phyloP scores from a whole-genome alignment of 1,139 yeast species.

The Yamadazyma buinensis region DNA sequence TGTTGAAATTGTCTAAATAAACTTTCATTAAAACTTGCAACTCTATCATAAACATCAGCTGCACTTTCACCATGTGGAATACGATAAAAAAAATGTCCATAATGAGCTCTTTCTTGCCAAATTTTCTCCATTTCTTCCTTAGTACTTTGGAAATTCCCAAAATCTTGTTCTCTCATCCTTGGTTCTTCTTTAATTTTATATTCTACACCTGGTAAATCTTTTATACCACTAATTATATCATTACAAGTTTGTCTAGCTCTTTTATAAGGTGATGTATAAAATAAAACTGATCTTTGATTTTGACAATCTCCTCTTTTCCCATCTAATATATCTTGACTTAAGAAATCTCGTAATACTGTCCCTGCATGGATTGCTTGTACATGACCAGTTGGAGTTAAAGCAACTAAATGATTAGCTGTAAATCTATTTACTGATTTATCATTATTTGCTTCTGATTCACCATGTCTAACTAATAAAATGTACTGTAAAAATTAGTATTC shows the following conservation, averaged over 20 bases:
- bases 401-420: constrained; percentile 75
- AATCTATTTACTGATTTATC: constrained; percentile 75
- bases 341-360: constrained; percentile 44
- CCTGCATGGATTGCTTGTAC: constrained; percentile 72
- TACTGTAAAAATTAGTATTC: constrained; percentile 43
- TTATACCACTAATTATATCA: constrained; percentile 59
- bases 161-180: constrained; percentile 88
- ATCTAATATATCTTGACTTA: constrained; percentile 47
- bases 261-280: constrained; percentile 80
- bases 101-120: constrained; percentile 79
- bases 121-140: constrained; percentile 73
- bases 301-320: constrained; percentile 6
- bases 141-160: constrained; percentile 84
- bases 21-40: constrained; percentile 86
- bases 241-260: constrained; percentile 81
- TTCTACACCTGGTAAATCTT: constrained; percentile 43
- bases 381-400: constrained; percentile 66
- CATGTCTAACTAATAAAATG: constrained; percentile 79
- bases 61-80: constrained; percentile 95
- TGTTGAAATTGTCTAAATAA: constrained; percentile 73
- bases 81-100: constrained; percentile 88
- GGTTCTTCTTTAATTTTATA: constrained; percentile 77
- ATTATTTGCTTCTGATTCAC: constrained; percentile 85
- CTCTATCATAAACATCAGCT: constrained; percentile 89
- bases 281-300: constrained; percentile 38